Percentiles rank a stretch among this genome's conserved stretches.
phyloP scores from a whole-genome alignment of 2,329 filamentous ascomycete genomes.

The Sclerotinia minor region DNA sequence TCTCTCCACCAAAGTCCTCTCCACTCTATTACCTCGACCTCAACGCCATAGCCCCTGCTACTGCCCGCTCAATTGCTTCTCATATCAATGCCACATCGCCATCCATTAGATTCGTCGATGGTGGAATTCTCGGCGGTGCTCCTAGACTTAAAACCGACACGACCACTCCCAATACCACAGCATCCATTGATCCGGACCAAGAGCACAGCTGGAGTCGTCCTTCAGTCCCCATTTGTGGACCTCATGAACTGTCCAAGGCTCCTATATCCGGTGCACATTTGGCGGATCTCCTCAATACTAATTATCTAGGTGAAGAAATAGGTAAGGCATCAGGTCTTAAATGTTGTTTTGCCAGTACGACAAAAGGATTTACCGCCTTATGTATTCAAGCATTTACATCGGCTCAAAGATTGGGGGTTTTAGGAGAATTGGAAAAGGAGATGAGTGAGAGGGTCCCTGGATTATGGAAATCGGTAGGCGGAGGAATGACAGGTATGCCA shows the following conservation, averaged over 20 bases:
- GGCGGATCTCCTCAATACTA: conserved; percentile 48
- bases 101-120: conserved; percentile 54
- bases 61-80: conserved; percentile 47
- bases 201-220: conserved; percentile 29
- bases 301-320: conserved; percentile 51
- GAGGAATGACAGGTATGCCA: conserved; percentile 59
- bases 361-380: conserved; percentile 67
- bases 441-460: conserved; percentile 53
- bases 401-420: conserved; percentile 62
- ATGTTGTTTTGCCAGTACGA: conserved; percentile 63
- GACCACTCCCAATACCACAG: conserved; percentile 49
- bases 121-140: conserved; percentile 57
- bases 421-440: conserved; percentile 58
- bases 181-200: conserved; percentile 5
- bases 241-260: conserved; percentile 44
- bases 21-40: conserved; percentile 64
- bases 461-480: conserved; percentile 50
- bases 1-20: conserved; percentile 34
- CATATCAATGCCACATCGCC: conserved; percentile 47
- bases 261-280: conserved; percentile 47
- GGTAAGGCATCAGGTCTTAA: conserved; percentile 62
- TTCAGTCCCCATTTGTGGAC: conserved; percentile 52
- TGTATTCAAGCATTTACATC: conserved; percentile 71
- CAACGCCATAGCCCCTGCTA: conserved; percentile 64
- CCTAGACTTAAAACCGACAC: conserved; percentile 52